phyloP scores from a whole-genome alignment of 2,329 filamentous ascomycete genomes.

The Calonectria pseudoturangicola region DNA sequence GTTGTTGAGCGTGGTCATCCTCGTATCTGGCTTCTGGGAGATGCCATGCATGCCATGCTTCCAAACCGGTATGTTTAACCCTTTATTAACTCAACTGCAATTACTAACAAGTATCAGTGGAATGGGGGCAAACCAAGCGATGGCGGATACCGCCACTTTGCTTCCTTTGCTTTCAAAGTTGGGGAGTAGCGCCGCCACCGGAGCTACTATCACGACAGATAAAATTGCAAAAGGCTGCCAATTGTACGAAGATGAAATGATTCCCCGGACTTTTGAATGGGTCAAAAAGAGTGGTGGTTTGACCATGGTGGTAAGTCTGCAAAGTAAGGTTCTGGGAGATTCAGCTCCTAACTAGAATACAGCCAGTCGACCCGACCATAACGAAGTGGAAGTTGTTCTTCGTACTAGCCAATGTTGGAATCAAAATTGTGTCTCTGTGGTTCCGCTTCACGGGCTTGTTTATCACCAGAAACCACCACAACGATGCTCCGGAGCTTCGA shows the following conservation, averaged over 20 bases:
- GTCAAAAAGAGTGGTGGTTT: slow-evolving; percentile 6
- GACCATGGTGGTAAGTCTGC: slow-evolving; percentile 4
- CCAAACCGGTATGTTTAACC: background rate
- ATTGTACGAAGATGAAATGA: background rate
- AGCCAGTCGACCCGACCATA: slow-evolving; percentile 11
- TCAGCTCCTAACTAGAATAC: background rate
- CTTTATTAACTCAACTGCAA: background rate
- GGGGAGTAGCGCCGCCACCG: background rate
- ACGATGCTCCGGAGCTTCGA: slow-evolving; percentile 1
- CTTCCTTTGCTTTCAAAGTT: background rate
- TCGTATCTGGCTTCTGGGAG: slow-evolving; percentile 1
- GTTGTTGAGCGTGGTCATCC: background rate
- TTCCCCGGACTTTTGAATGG: background rate
- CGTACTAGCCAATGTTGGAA: background rate
- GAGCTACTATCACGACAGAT: background rate
- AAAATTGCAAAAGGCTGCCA: background rate
- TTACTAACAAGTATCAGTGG: background rate
- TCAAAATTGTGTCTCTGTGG: background rate
- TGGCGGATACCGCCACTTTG: slow-evolving; percentile 1
- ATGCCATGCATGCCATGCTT: slow-evolving; percentile 16
- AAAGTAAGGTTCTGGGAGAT: too few relatives aligned
- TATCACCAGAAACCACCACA: background rate
- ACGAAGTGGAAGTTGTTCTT: background rate
- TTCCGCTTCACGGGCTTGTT: background rate
- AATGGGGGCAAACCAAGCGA: slow-evolving; percentile 15